Conservation (phyloP, 2,329 filamentous ascomycete genomes). For the Drechslera avenae region DNA sequence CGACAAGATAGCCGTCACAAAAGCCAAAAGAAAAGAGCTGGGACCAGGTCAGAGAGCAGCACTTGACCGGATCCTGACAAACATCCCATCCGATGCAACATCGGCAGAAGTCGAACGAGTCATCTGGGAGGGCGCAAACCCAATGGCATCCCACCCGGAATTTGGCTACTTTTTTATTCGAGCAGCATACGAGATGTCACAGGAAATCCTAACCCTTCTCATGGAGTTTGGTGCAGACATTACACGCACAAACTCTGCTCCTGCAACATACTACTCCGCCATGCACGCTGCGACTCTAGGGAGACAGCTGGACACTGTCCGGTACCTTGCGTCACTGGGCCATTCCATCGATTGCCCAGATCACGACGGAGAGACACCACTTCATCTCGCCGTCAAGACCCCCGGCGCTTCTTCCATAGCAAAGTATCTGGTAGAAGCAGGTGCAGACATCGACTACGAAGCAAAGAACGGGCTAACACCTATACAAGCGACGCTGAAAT, state of each 20-base stretch:
- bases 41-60: slow-evolving; percentile 31
- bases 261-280: slow-evolving; percentile 28
- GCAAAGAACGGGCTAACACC: slow-evolving; percentile 30
- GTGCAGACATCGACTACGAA: slow-evolving; percentile 40
- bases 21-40: slow-evolving; percentile 32
- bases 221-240: slow-evolving; percentile 42
- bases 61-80: slow-evolving; percentile 37
- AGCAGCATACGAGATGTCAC: slow-evolving; percentile 35
- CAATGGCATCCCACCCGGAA: slow-evolving; percentile 36
- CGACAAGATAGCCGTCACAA: slow-evolving; percentile 38
- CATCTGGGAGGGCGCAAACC: slow-evolving; percentile 39
- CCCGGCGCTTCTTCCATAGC: slow-evolving; percentile 34
- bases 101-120: slow-evolving; percentile 34
- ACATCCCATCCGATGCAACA: slow-evolving; percentile 32
- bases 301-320: slow-evolving; percentile 30
- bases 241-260: slow-evolving; percentile 17
- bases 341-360: slow-evolving; percentile 36
- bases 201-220: slow-evolving; percentile 28
- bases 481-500: slow-evolving; percentile 29
- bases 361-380: slow-evolving; percentile 36
- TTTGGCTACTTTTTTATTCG: slow-evolving; percentile 39
- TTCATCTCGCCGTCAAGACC: slow-evolving; percentile 39
- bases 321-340: slow-evolving; percentile 34
- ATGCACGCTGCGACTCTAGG: slow-evolving; percentile 40
- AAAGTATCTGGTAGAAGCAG: slow-evolving; percentile 36